Conservation (phyloP, 75 land plant species). For the Cryptomeria japonica region DNA sequence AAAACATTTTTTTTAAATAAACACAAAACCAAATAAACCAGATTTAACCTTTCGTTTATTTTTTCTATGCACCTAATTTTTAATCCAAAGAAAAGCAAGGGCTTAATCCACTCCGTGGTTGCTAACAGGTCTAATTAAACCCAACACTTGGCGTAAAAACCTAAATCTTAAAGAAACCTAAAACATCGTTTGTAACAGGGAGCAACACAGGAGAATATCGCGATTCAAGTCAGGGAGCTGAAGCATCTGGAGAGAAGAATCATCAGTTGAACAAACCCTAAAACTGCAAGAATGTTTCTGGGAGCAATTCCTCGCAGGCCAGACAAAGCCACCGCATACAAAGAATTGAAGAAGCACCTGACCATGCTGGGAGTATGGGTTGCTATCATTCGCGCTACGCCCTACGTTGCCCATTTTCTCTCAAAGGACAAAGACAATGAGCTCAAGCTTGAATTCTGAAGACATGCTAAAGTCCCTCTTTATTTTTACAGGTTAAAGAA, state of each 20-base stretch:
- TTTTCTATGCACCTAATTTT: too few species aligned
- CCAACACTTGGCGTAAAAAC: too few species aligned
- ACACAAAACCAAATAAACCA: too few species aligned
- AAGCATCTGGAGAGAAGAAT: not conserved
- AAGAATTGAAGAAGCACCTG: slow-evolving; percentile 56
- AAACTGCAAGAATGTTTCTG: slow-evolving; percentile 33
- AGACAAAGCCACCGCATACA: slow-evolving; percentile 74
- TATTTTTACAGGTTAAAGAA: not conserved
- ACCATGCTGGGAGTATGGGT: slow-evolving; percentile 61
- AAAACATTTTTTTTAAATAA: too few species aligned
- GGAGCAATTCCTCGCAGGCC: slow-evolving; percentile 66
- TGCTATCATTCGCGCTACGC: slow-evolving; percentile 56
- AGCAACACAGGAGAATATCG: not conserved
- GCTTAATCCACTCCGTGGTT: too few species aligned
- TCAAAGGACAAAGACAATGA: slow-evolving; percentile 20
- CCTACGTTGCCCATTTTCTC: slow-evolving; percentile 62
- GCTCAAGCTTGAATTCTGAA: slow-evolving; percentile 41
- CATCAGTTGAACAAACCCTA: not conserved
- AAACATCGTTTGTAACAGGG: too few species aligned
- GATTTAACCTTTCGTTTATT: too few species aligned
- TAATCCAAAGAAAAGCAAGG: too few species aligned
- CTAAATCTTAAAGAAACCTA: too few species aligned
- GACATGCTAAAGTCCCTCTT: not conserved
- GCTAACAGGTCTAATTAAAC: too few species aligned
- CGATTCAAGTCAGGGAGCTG: not conserved